Evolutionary conservation across 371 early-diverging fungal genomes (phyloP), one percentile per base, ranked within the genome.

Genomic region (Chytridium lagenaria): DNA sequence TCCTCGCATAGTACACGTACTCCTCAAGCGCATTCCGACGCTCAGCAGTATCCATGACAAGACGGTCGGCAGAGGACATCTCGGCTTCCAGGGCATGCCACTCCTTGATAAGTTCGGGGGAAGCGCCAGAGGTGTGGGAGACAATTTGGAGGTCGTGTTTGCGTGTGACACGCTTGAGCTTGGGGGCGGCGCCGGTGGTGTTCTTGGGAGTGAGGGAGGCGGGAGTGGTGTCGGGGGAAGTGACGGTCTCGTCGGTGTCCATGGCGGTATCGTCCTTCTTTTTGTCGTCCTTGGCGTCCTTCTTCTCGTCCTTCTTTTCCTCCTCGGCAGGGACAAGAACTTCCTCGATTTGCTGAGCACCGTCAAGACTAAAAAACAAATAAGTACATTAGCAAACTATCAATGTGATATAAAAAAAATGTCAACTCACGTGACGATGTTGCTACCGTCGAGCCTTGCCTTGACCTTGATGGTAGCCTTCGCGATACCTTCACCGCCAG

Each of bases 1-100:
- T 86, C 71, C 98, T 94, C 74, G 91, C 92, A n/a, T 97, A 95
- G 83, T 98, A 98, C 68, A 97, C 94, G 83, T 96, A 98, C 85
- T 98, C 98, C 83, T 98, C 98, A 67, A 98, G 90, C 36, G 93
- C 88, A 88, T 98, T 98, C 86, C 94, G 92, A 83, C 90, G 90
- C 72, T 93, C 90, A 83, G 96, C 98, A 16, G 98, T 97, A 76
- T 95, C 97, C 59, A 90, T 86, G 49, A 98, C 94, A 73, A 96
- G 90, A 77, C 91, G 90, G 82, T 98, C 98, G 33, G 89, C 79
- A 23, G 91, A 79, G 63, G 84, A 81, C 97, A 98, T 97, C 75
- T 92, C 89, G 78, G 84, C 86, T 87, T 98, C 98, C 77, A 81
- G 77, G 78, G 93, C 93, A 61, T 84, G 81, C 81, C 91, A 90